Base-by-base conservation (phyloP, 805 yeast genomes). In the Schwanniomyces yamadae region DNA sequence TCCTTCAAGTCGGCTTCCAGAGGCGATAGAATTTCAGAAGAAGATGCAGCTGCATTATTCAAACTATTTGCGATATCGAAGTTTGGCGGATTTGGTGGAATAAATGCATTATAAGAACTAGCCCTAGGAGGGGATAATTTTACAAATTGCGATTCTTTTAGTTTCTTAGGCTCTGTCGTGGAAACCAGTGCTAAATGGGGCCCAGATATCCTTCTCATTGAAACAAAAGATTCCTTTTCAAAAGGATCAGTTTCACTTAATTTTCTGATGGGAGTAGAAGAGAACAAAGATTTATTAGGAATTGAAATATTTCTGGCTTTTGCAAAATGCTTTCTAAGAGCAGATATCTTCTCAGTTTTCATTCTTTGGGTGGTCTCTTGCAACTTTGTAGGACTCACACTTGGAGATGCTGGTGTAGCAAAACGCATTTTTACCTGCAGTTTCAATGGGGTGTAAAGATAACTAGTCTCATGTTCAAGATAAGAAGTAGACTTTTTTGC, bases 311-410 rank as follows among this genome's bases (percentile, higher is more conserved):
- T 46, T 24, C 40, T 55, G 1, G 50, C 59, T 23, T 45, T 45
- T 6, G 61, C 57, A 37, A 57, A 67, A 29, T 63, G 63, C 23
- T 51, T 50, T 11, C 59, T 50, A 33, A 66, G 44, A 3, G 69
- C 71, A 19, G 57, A 55, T 24, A 68, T 52, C 24, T 55, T 52
- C 37, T 63, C 64, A 23, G 46, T 52, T 28, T 55, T 56, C 42
- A 66, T 42, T 30, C 66, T 43, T 31, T 60, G 55, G 20, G 66
- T 63, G 1, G 74, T 66, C 39, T 65, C 69, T 40, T 61, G 69
- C 12, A 66, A 48, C 24, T 60, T 57, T 4, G 63, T 50, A 2
- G 71, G 70, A 33, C 69, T 63, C 8, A 52, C 46, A 21, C 64
- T 46, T 3, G 67, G 63, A 2, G 68, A 62, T 4, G 38, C 22